Conservation (phyloP, 1,284 basidiomycete genomes). For the Fomitopsis pinicola region DNA sequence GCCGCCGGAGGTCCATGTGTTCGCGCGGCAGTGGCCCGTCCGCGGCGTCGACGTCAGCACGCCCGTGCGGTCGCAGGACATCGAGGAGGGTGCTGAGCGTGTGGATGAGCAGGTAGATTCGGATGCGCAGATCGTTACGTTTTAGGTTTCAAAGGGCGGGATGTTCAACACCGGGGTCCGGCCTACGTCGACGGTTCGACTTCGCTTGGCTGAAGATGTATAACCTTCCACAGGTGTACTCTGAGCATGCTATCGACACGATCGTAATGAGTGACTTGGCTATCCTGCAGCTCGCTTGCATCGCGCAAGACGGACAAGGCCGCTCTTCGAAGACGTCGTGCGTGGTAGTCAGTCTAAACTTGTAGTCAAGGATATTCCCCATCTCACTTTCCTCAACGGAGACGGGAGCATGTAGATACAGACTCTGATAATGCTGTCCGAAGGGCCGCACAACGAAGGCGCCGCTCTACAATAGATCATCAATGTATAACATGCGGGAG, state of each 20-base stretch:
- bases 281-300: background rate
- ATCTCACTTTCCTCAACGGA: too few relatives aligned
- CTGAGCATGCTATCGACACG: background rate
- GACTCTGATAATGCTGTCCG: background rate
- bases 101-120: background rate
- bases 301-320: too few relatives aligned
- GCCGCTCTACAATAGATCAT: constrained; percentile 4
- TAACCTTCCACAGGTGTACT: constrained; percentile 8
- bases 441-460: background rate
- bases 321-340: too few relatives aligned
- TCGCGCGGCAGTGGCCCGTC: constrained; percentile 87
- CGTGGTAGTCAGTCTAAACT: too few relatives aligned
- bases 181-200: constrained; percentile 23
- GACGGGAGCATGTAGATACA: background rate
- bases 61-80: constrained; percentile 61
- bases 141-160: constrained; percentile 15
- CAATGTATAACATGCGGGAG: background rate
- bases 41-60: constrained; percentile 80
- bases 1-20: constrained; percentile 72
- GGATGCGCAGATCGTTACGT: background rate
- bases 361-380: too few relatives aligned
- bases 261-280: background rate
- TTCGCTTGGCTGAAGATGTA: constrained; percentile 16
- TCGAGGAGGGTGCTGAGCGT: constrained; percentile 46
- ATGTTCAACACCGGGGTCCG: constrained; percentile 23